phyloP scores from a whole-genome alignment of 306 rosid genomes.

The Malus orientalis region DNA sequence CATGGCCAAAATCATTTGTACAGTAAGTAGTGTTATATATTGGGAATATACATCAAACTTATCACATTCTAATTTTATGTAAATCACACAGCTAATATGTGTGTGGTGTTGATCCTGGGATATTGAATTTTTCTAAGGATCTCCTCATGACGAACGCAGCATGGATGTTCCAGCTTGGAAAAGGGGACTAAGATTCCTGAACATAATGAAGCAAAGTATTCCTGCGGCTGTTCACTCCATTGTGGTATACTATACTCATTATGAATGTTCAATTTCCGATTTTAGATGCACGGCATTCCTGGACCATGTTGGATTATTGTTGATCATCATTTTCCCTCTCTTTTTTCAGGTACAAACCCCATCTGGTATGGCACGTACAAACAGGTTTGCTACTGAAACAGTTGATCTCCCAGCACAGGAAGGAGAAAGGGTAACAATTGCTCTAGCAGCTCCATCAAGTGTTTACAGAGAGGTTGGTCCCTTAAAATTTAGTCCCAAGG shows the following conservation, averaged over 20 bases:
- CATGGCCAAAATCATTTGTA: background rate
- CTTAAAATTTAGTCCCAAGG: conserved; percentile 69
- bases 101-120: conserved; percentile 84
- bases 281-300: background rate
- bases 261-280: conserved; percentile 10
- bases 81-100: conserved; percentile 26
- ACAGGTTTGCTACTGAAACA: conserved; percentile 91
- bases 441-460: conserved; percentile 78
- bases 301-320: background rate
- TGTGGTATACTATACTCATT: conserved; percentile 52
- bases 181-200: conserved; percentile 66
- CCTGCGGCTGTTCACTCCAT: conserved; percentile 95
- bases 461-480: conserved; percentile 77
- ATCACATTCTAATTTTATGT: conserved; percentile 7
- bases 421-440: conserved; percentile 91
- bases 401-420: conserved; percentile 88
- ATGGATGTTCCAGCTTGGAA: conserved; percentile 89
- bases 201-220: conserved; percentile 47
- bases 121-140: conserved; percentile 97
- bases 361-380: conserved; percentile 85
- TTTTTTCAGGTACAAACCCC: conserved; percentile 71
- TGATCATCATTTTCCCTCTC: background rate
- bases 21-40: background rate
- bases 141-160: conserved; percentile 99
- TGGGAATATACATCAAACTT: background rate